Conservation (phyloP, 805 yeast genomes). For the Grigorovia yakushimaensis region DNA sequence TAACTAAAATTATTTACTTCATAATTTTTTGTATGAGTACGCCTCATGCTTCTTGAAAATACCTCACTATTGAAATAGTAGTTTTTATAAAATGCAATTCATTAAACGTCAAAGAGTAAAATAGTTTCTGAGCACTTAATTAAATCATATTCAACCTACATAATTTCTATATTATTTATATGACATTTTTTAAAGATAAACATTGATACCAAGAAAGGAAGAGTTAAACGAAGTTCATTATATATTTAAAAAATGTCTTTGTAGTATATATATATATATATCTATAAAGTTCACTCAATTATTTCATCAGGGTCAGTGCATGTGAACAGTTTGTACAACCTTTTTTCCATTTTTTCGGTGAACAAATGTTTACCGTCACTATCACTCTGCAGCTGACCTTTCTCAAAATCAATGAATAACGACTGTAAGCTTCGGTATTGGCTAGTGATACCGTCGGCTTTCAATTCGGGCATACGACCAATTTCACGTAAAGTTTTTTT, state of each 20-base stretch:
- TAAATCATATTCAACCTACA: no score
- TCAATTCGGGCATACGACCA: constrained; percentile 44
- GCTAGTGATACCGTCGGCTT: constrained; percentile 37
- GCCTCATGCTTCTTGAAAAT: not conserved
- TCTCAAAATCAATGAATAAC: constrained; percentile 21
- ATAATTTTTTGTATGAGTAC: not conserved
- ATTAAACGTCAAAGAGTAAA: constrained; percentile 17
- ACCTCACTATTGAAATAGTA: no score
- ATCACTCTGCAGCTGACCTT: constrained; percentile 33
- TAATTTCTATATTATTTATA: no score
- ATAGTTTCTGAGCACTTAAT: no score
- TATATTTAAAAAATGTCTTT: not conserved
- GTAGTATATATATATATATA: not conserved
- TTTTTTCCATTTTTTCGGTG: constrained; percentile 41
- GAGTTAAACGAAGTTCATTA: not conserved
- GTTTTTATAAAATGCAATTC: constrained; percentile 30
- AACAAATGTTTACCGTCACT: constrained; percentile 37
- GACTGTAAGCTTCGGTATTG: constrained; percentile 33
- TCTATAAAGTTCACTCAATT: constrained; percentile 8
- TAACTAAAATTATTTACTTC: not conserved
- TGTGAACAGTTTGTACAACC: constrained; percentile 39
- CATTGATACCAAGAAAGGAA: not conserved
- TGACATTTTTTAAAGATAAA: no score
- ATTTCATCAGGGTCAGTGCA: constrained; percentile 42
- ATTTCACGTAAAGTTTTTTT: constrained; percentile 45